Evolutionary conservation across 1,284 basidiomycete genomes (phyloP).

Genomic region (Papiliotrema terrestris): DNA sequence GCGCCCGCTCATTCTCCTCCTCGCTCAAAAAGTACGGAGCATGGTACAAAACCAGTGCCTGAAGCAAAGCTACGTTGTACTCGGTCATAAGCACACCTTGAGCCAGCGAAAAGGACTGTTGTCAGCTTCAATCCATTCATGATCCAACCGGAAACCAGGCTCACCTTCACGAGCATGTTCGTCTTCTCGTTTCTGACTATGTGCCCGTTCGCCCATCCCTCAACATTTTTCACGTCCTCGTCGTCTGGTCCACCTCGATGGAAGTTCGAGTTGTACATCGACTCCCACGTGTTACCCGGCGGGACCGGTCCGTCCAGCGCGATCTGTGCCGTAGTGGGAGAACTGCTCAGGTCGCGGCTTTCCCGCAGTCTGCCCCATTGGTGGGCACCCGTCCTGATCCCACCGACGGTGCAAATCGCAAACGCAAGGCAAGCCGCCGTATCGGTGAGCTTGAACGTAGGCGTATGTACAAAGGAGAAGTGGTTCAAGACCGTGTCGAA

Average conservation of each 20-base stretch:
- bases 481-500: conserved; percentile 49
- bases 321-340: neutral
- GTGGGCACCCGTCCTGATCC: conserved; percentile 23
- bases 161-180: conserved; percentile 50
- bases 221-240: conserved; percentile 19
- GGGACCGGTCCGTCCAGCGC: conserved; percentile 28
- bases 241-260: neutral
- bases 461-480: conserved; percentile 49
- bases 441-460: conserved; percentile 49
- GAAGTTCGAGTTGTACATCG: conserved; percentile 24
- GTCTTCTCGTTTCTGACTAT: conserved; percentile 49
- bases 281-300: conserved; percentile 29
- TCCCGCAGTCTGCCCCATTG: conserved; percentile 1
- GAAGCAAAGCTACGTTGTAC: conserved; percentile 49
- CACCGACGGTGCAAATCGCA: conserved; percentile 51
- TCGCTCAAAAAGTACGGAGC: conserved; percentile 49
- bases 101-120: conserved; percentile 43
- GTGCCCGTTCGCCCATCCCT: conserved; percentile 35
- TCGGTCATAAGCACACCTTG: conserved; percentile 48
- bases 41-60: conserved; percentile 49
- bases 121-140: conserved; percentile 3
- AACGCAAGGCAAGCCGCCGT: conserved; percentile 49
- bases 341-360: neutral
- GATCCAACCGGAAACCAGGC: neutral
- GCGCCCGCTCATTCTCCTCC: conserved; percentile 40